Base-by-base conservation (phyloP, 306 rosid species). In the Alnus glutinosa region DNA sequence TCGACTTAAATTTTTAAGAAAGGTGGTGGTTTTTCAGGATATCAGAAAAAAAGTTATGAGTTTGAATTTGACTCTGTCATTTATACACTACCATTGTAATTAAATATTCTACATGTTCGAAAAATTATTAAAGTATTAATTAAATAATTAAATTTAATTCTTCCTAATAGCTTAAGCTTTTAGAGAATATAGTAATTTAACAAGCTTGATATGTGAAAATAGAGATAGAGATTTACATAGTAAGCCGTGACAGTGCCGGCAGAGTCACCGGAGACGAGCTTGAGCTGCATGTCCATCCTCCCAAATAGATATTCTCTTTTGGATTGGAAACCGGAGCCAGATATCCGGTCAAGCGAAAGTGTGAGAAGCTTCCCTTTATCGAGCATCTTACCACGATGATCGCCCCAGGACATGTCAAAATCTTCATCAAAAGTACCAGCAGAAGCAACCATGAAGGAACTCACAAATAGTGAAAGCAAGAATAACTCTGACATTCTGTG, bases 271-370 rank as follows among this genome's bases (percentile, higher is more conserved):
- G 86, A 57, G 32, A 83, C 83, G 39, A 83, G 81, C 81, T 75
- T 83, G 46, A 83, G 70, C 64, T 83, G 81, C 86, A 83, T 83
- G 47, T 83, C 83, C 8, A 83, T 75, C 46, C 78, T 79, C 4
- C 83, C 86, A 7, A 83, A 83, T 14, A 83, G 83, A 37, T 79
- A 83, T 61, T 61, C 63, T 32, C 71, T 61, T 73, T 83, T 83
- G n/a, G 86, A 83, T 18, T 61, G 76, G 66, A 83, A 79, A 39
- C 86, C 86, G 9, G 86, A 83, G 83, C 86, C 86, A 4, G 81
- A 83, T 68, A 37, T 39, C 6, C 16, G 71, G 84, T 83, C 78
- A 1, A 83, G 84, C 16, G 81, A 75, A 28, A 83, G 87, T 1
- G 81, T 44, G 49, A 83, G 87, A 73, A 79, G 72, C 37, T 63